Conservation (phyloP, 345 rosid species). For the Laguncularia racemosa region DNA sequence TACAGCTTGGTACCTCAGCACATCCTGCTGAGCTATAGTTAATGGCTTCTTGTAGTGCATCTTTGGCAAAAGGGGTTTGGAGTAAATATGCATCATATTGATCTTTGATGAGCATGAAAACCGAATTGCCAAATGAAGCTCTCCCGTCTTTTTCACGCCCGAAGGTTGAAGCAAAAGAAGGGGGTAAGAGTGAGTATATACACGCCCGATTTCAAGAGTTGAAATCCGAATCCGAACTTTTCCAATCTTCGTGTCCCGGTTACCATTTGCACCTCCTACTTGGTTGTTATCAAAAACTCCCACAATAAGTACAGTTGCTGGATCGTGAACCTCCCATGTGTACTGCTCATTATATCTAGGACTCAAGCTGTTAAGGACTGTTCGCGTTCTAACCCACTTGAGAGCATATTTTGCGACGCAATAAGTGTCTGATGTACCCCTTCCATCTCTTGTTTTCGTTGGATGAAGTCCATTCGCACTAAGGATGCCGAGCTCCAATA, state of each 20-base stretch:
- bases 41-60: slow-evolving; percentile 84
- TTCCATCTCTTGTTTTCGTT: slow-evolving; percentile 70
- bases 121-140: slow-evolving; percentile 77
- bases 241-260: slow-evolving; percentile 56
- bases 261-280: slow-evolving; percentile 29
- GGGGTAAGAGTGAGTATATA: slow-evolving; percentile 79
- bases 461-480: slow-evolving; percentile 59
- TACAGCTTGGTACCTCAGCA: slow-evolving; percentile 71
- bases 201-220: slow-evolving; percentile 70
- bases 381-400: slow-evolving; percentile 93
- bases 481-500: slow-evolving; percentile 76
- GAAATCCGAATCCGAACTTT: slow-evolving; percentile 81
- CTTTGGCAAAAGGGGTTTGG: slow-evolving; percentile 71
- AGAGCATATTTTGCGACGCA: slow-evolving; percentile 97
- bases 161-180: slow-evolving; percentile 67
- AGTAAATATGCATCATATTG: slow-evolving; percentile 52
- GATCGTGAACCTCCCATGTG: slow-evolving; percentile 94
- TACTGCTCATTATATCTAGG: slow-evolving; percentile 96
- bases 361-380: slow-evolving; percentile 50
- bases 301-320: slow-evolving; percentile 76
- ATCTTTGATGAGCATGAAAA: slow-evolving; percentile 59
- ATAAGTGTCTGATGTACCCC: slow-evolving; percentile 75
- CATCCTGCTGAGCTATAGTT: slow-evolving; percentile 66
- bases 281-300: slow-evolving; percentile 88
- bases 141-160: slow-evolving; percentile 96